These are phyloP conservation scores for Aspergillus vadensis DNA, from an alignment of 2,329 filamentous ascomycete genomes.

Conservation along the genomic window DNA sequence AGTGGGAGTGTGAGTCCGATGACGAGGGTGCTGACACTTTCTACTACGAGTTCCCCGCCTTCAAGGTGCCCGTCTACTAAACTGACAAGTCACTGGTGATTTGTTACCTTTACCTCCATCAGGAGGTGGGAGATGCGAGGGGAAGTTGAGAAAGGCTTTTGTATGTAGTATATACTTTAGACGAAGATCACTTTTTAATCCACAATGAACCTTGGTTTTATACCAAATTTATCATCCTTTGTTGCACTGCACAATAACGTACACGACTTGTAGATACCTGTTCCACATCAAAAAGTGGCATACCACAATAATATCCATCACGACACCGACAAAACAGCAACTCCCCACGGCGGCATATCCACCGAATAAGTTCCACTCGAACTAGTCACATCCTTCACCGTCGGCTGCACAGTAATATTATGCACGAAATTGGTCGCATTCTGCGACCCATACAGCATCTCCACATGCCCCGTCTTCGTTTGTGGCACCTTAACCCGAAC, in stretches of 20 bases:
- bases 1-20: slow-evolving; percentile 25
- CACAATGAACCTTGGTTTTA: too few relatives aligned
- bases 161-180: background rate
- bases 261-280: too few relatives aligned
- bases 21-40: slow-evolving; percentile 4
- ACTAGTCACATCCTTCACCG: slow-evolving; percentile 13
- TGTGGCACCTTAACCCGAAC: slow-evolving; percentile 31
- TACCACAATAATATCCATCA: too few relatives aligned
- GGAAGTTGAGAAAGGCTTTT: background rate
- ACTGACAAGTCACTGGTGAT: background rate
- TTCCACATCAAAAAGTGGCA: too few relatives aligned
- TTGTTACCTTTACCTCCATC: background rate
- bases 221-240: too few relatives aligned
- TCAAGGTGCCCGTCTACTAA: slow-evolving; percentile 3
- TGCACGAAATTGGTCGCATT: slow-evolving; percentile 24
- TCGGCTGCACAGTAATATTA: slow-evolving; percentile 22
- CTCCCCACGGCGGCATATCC: slow-evolving; percentile 27
- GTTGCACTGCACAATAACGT: too few relatives aligned
- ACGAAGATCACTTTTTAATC: background rate
- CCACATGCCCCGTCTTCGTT: slow-evolving; percentile 24
- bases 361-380: slow-evolving; percentile 23
- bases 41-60: slow-evolving; percentile 6
- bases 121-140: background rate
- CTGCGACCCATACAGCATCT: slow-evolving; percentile 27
- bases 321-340: slow-evolving; percentile 27